Percentiles rank a stretch among this genome's conserved stretches.
Conservation (phyloP, 106 monocot species). For the Allium sativum region DNA sequence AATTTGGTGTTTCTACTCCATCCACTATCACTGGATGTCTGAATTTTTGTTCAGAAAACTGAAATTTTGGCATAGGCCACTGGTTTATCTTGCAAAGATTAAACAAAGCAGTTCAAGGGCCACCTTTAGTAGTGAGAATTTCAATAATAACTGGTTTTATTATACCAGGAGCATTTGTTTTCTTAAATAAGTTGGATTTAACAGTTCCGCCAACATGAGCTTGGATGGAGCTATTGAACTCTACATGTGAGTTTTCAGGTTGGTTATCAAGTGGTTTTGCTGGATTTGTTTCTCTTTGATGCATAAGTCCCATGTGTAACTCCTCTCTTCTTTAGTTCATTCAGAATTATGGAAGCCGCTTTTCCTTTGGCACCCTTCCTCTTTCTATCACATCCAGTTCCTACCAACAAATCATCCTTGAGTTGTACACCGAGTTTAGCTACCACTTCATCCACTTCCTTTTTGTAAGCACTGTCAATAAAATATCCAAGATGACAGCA, state of each 20-base stretch:
- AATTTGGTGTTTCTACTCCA: slow-evolving; percentile 8
- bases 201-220: neutral
- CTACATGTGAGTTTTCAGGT: neutral
- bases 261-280: neutral
- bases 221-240: neutral
- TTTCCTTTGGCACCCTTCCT: slow-evolving; percentile 66
- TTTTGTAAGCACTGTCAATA: slow-evolving; percentile 26
- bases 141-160: slow-evolving; percentile 24
- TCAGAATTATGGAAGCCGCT: slow-evolving; percentile 57
- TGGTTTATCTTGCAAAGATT: slow-evolving; percentile 56
- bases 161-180: neutral
- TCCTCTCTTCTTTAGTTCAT: slow-evolving; percentile 63
- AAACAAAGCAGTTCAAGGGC: slow-evolving; percentile 61
- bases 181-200: neutral
- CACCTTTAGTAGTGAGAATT: slow-evolving; percentile 68
- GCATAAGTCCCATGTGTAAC: slow-evolving; percentile 28
- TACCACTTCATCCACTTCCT: slow-evolving; percentile 29
- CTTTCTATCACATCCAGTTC: slow-evolving; percentile 29
- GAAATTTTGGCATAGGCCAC: slow-evolving; percentile 77
- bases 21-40: slow-evolving; percentile 3
- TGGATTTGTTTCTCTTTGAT: slow-evolving; percentile 16
- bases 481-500: slow-evolving; percentile 59
- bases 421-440: slow-evolving; percentile 65
- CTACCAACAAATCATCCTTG: slow-evolving; percentile 34
- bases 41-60: slow-evolving; percentile 18